Evolutionary conservation across 345 rosid species (phyloP).

Genomic region (Dimocarpus longan): DNA sequence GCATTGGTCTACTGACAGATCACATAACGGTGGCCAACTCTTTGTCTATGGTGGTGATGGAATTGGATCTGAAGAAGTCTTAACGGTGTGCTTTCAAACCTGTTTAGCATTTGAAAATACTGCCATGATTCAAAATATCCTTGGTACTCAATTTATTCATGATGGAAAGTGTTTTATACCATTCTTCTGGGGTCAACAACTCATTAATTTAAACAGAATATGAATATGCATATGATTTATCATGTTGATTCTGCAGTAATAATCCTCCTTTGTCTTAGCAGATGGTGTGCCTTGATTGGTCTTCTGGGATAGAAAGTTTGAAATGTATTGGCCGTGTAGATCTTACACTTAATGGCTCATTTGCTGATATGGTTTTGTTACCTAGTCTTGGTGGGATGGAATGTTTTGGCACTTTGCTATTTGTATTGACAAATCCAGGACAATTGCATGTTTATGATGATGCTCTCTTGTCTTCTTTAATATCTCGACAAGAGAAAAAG

Average conservation of each 20-base stretch:
- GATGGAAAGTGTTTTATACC: not conserved
- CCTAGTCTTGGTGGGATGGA: conserved; percentile 44
- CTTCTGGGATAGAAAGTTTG: conserved; percentile 61
- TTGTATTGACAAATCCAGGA: conserved; percentile 77
- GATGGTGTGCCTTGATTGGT: conserved; percentile 77
- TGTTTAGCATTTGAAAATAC: conserved; percentile 10
- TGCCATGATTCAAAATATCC: not conserved
- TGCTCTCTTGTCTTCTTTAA: conserved; percentile 50
- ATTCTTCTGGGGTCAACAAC: not conserved
- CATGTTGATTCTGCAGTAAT: not conserved
- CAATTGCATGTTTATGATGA: conserved; percentile 66
- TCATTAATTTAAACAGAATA: not conserved
- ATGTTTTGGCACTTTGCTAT: conserved; percentile 42
- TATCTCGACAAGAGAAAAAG: conserved; percentile 48
- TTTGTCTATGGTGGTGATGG: conserved; percentile 87
- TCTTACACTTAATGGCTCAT: conserved; percentile 71
- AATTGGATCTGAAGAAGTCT: conserved; percentile 83
- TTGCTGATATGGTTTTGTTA: conserved; percentile 79
- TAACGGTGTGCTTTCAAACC: conserved; percentile 53
- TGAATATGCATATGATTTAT: not conserved
- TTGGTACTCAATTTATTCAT: not conserved
- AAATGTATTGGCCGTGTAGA: conserved; percentile 66
- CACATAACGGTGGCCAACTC: conserved; percentile 60
- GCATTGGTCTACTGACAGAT: conserved; percentile 60
- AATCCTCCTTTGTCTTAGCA: conserved; percentile 34